Conservation (phyloP, 306 rosid genomes). For the Heteromeles arbutifolia region DNA sequence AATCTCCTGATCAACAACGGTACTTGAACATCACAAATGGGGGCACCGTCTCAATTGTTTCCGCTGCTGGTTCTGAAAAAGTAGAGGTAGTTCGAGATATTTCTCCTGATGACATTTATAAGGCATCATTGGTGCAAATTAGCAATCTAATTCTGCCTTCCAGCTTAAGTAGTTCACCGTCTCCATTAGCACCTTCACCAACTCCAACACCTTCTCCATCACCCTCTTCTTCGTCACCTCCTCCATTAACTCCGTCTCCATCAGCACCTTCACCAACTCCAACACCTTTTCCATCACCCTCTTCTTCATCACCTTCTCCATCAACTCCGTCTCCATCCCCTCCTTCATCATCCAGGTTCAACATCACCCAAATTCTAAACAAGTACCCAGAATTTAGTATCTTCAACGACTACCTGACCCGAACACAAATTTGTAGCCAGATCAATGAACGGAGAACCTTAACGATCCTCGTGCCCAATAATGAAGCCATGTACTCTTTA, state of each 20-base stretch:
- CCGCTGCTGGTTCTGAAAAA: background rate
- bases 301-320: background rate
- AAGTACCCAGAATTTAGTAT: slow-evolving; percentile 18
- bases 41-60: background rate
- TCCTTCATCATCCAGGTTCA: background rate
- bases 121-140: background rate
- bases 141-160: background rate
- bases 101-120: background rate
- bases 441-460: slow-evolving; percentile 12
- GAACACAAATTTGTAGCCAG: slow-evolving; percentile 18
- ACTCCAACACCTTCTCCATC: background rate
- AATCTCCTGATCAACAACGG: background rate
- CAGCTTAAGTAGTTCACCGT: background rate
- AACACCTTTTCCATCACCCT: background rate
- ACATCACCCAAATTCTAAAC: background rate
- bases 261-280: background rate
- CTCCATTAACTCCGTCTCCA: background rate
- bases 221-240: background rate
- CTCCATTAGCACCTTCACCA: background rate
- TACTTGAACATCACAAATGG: background rate
- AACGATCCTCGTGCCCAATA: slow-evolving; percentile 33
- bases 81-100: background rate
- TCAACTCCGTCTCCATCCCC: background rate
- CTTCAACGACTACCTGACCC: slow-evolving; percentile 33
- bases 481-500: slow-evolving; percentile 19